Percentiles rank a stretch among this genome's conserved stretches.
Evolutionary conservation across 2,329 filamentous ascomycete genomes (phyloP).

Genomic region (Diaporthe ilicicola): DNA sequence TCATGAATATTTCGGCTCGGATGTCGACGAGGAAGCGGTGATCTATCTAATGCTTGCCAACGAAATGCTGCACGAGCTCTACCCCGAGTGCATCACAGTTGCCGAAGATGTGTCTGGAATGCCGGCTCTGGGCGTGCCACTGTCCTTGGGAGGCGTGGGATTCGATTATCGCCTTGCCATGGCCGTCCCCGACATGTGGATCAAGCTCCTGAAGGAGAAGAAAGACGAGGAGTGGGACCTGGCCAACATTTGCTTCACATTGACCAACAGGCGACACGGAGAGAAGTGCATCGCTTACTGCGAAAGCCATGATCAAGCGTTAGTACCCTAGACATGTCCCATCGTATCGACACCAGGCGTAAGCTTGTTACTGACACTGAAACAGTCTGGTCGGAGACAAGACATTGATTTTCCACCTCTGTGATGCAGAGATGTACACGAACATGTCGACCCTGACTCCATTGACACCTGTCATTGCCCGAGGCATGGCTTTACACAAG

Average conservation of each 20-base stretch:
- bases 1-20: slow-evolving; percentile 93
- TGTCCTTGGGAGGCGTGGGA: slow-evolving; percentile 88
- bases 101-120: slow-evolving; percentile 98
- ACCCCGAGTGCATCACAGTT: slow-evolving; percentile 87
- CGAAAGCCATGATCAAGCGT: slow-evolving; percentile 98
- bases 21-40: slow-evolving; percentile 91
- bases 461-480: slow-evolving; percentile 88
- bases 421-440: slow-evolving; percentile 96
- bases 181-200: slow-evolving; percentile 99
- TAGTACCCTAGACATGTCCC: slow-evolving; percentile 51
- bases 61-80: slow-evolving; percentile 91
- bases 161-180: slow-evolving; percentile 98
- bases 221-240: slow-evolving; percentile 94
- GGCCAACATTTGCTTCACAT: slow-evolving; percentile 80
- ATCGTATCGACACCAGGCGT: not conserved
- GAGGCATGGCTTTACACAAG: slow-evolving; percentile 94
- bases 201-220: slow-evolving; percentile 96
- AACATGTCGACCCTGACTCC: slow-evolving; percentile 90
- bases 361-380: slow-evolving; percentile 34
- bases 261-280: slow-evolving; percentile 92
- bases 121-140: slow-evolving; percentile 90
- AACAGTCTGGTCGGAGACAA: slow-evolving; percentile 94
- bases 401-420: slow-evolving; percentile 96
- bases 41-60: slow-evolving; percentile 97
- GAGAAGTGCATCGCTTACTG: slow-evolving; percentile 99